Conservation (phyloP, 2,329 filamentous ascomycete species). For the Cryoendolithus antarcticus region DNA sequence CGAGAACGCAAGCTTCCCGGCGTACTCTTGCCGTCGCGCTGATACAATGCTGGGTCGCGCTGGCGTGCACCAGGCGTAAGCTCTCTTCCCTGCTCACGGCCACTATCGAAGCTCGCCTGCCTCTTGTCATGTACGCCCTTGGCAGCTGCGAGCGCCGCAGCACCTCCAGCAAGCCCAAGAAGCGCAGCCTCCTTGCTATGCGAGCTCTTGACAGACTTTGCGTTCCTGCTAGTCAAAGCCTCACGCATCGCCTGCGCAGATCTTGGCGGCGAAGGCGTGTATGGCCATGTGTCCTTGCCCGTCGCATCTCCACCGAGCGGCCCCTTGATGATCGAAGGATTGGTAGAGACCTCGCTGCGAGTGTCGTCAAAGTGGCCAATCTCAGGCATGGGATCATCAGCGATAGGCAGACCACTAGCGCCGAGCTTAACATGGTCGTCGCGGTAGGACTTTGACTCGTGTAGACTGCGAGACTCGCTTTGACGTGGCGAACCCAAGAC, state of each 20-base stretch:
- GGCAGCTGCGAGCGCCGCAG: conserved; percentile 14
- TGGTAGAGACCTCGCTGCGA: conserved; percentile 61
- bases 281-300: conserved; percentile 32
- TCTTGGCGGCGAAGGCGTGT: conserved; percentile 17
- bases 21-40: too few species aligned
- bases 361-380: conserved; percentile 53
- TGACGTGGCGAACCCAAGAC: conserved; percentile 37
- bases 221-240: conserved; percentile 6
- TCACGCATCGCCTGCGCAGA: conserved; percentile 5
- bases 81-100: conserved; percentile 22
- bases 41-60: too few species aligned
- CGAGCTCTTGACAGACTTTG: conserved; percentile 8
- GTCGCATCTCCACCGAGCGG: conserved; percentile 50
- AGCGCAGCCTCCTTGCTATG: conserved; percentile 10
- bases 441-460: conserved; percentile 24
- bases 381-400: conserved; percentile 62
- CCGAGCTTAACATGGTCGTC: conserved; percentile 41
- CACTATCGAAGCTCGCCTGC: neutral
- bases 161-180: conserved; percentile 16
- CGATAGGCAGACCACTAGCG: conserved; percentile 57
- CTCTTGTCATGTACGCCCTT: neutral
- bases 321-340: conserved; percentile 72
- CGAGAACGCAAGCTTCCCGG: too few species aligned
- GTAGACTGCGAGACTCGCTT: conserved; percentile 24
- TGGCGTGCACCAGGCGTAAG: conserved; percentile 25